These are phyloP conservation scores for Pelargonium citronellum DNA, from an alignment of 441 rosid species.

Conservation along the genomic window DNA sequence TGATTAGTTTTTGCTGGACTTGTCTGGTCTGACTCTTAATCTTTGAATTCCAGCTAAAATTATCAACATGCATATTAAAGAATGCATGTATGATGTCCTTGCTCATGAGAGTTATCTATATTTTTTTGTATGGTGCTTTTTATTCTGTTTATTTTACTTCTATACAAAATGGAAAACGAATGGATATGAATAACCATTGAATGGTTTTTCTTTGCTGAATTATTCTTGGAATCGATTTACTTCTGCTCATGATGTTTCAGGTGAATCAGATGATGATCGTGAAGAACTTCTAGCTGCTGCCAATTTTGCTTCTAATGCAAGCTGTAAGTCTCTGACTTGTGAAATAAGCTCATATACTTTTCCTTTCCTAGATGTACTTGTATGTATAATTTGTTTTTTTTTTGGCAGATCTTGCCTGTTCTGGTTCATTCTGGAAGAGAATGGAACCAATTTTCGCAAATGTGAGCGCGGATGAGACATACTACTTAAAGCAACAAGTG, in stretches of 20 bases:
- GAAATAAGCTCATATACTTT: neutral
- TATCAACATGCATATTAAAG: too few relatives aligned
- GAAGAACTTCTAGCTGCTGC: slow-evolving; percentile 86
- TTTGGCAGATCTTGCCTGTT: slow-evolving; percentile 59
- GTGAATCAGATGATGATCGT: slow-evolving; percentile 80
- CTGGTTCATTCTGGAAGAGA: slow-evolving; percentile 80
- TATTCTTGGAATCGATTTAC: neutral
- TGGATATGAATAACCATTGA: neutral
- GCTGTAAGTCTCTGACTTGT: slow-evolving; percentile 41
- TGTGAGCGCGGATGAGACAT: slow-evolving; percentile 52
- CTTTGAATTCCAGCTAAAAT: neutral
- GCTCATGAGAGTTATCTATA: too few relatives aligned
- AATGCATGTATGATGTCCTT: too few relatives aligned
- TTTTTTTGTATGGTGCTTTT: too few relatives aligned
- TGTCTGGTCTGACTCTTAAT: neutral
- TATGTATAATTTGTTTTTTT: slow-evolving; percentile 14
- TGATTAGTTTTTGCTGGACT: neutral
- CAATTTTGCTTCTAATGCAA: slow-evolving; percentile 59
- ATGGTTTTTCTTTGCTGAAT: neutral
- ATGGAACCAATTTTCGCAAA: slow-evolving; percentile 68
- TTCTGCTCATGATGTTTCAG: slow-evolving; percentile 38
- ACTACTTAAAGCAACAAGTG: slow-evolving; percentile 79
- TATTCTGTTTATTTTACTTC: neutral
- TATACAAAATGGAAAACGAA: neutral
- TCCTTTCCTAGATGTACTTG: neutral